Conservation (phyloP, 2,329 filamentous ascomycete genomes). For the Lachnellula suecica region DNA sequence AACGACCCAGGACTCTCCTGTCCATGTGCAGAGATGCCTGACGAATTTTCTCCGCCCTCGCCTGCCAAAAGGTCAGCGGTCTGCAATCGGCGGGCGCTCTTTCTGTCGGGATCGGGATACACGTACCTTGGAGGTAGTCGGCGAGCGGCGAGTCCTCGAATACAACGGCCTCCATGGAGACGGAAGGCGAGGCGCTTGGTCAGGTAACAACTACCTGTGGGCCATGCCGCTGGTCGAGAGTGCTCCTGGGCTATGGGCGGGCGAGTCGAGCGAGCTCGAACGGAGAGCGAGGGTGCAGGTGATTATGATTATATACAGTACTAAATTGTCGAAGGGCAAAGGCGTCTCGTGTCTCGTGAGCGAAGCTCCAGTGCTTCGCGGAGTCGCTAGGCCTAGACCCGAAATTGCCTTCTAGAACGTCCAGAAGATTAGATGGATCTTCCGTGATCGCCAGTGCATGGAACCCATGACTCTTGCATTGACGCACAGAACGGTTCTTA, state of each 20-base stretch:
- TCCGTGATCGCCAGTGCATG: neutral
- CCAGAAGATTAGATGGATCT: neutral
- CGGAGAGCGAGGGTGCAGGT: too few relatives aligned
- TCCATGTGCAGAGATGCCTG: slow-evolving; percentile 23
- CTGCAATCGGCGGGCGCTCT: slow-evolving; percentile 11
- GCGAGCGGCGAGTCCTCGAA: slow-evolving; percentile 86
- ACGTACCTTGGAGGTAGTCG: slow-evolving; percentile 82
- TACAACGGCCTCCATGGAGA: slow-evolving; percentile 89
- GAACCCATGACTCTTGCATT: neutral
- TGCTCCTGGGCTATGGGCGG: too few relatives aligned
- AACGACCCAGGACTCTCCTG: slow-evolving; percentile 25
- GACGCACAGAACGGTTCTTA: too few relatives aligned
- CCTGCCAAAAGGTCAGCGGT: slow-evolving; percentile 33
- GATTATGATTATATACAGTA: neutral
- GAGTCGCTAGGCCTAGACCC: too few relatives aligned
- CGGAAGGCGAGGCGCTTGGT: slow-evolving; percentile 22
- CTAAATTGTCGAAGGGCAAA: neutral
- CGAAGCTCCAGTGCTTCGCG: neutral
- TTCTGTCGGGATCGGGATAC: slow-evolving; percentile 10
- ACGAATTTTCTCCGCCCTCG: slow-evolving; percentile 43
- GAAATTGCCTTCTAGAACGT: too few relatives aligned
- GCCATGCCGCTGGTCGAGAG: slow-evolving; percentile 22
- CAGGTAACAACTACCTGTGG: slow-evolving; percentile 4
- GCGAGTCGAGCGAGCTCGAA: too few relatives aligned
- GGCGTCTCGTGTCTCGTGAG: neutral